Evolutionary conservation across 805 yeast species (phyloP), one percentile per base, ranked within the genome.

Genomic region (Myxozyma nipponensis): DNA sequence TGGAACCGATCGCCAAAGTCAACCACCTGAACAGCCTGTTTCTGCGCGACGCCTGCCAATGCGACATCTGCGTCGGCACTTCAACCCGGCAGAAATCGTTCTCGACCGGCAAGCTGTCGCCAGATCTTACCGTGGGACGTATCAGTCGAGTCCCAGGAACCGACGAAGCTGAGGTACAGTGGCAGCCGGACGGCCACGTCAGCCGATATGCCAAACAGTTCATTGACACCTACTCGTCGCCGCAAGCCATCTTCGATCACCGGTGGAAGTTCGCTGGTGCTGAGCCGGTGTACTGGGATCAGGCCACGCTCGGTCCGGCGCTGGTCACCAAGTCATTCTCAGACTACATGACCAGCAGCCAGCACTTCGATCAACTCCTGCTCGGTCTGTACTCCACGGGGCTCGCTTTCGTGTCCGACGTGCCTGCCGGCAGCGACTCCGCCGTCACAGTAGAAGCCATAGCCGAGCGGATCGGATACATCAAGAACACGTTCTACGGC

Each of bases 401-500:
- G 0, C 51, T 85, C 9, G 69, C 75, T 2, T 75, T 82, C 49
- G 66, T 85, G 17, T 70, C 74, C n/a, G 70, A 72, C 47, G 66
- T 82, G 2, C 87, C 86, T 1, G 65, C 66, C 26, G 72, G 75
- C 1, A 64, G 62, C 22, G 66, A 61, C 30, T 65, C 66, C 10
- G 64, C 60, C 18, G 51, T 62, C 25, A 50, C 59, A 46, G 76
- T 69, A 58, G 78, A 69, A 63, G 61, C 49, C 62, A 76, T 75
- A 41, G 81, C 83, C 9, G 62, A 70, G 44, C 70, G 77, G 51
- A 77, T 84, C 46, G 91, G 90, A 0, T 84, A 84, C 60, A 70
- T 85, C 46, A 83, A 80, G 57, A 71, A 76, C 47, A 85, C 93
- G 0, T 82, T 85, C 59, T 84, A 84, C 61, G 93, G 91, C 1